Conservation (phyloP, 169 alveolate genomes). For the Neospora caninum region DNA sequence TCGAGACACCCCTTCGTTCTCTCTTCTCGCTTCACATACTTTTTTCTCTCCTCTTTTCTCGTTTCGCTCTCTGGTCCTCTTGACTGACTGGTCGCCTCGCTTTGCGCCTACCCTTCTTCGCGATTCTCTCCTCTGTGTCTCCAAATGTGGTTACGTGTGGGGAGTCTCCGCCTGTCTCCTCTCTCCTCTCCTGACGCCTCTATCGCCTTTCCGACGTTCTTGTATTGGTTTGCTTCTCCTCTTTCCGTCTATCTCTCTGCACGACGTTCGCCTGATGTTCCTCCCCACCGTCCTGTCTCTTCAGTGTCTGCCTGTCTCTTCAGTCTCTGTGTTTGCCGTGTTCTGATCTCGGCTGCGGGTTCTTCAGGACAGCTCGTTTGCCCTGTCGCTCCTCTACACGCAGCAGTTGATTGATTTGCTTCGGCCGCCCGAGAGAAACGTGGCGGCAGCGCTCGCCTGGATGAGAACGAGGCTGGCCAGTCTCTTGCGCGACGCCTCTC, state of each 20-base stretch:
- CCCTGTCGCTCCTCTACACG: neutral
- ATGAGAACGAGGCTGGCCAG: neutral
- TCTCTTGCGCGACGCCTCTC: neutral
- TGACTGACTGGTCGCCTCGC: neutral
- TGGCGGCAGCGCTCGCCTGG: neutral
- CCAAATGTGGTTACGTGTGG: too few relatives aligned
- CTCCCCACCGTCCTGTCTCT: too few relatives aligned
- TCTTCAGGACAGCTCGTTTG: neutral
- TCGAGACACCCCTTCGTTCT: neutral
- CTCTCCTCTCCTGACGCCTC: too few relatives aligned
- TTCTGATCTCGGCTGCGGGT: too few relatives aligned
- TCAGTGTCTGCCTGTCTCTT: too few relatives aligned
- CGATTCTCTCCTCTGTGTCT: too few relatives aligned
- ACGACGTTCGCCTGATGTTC: too few relatives aligned
- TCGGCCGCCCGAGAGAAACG: neutral
- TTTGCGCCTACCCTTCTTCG: neutral
- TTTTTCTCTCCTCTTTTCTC: neutral
- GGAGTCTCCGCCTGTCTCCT: too few relatives aligned
- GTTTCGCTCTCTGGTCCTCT: neutral
- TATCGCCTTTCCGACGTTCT: too few relatives aligned
- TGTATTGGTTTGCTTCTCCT: too few relatives aligned
- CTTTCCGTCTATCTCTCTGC: too few relatives aligned
- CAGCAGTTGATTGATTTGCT: constrained; percentile 20
- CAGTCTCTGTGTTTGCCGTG: too few relatives aligned
- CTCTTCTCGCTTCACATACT: neutral